These are phyloP conservation scores for Zygnema circumcarinatum DNA, from an alignment of 139 green algal genomes.

Conservation along the genomic window DNA sequence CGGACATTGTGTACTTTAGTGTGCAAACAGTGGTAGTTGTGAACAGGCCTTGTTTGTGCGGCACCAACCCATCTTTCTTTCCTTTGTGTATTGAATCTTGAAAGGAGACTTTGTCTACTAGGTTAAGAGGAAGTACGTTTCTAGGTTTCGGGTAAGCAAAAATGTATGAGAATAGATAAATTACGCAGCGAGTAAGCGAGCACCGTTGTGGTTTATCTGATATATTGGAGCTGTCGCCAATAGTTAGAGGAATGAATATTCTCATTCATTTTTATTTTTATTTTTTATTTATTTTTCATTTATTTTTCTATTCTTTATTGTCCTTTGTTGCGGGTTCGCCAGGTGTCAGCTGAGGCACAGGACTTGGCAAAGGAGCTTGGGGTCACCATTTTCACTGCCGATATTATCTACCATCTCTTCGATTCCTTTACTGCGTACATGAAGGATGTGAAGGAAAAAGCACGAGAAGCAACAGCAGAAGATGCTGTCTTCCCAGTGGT, in stretches of 20 bases:
- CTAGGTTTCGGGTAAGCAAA: too few species aligned
- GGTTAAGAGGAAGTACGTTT: too few species aligned
- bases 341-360: conserved; percentile 73
- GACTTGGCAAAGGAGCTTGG: conserved; percentile 83
- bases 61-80: too few species aligned
- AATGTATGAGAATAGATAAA: too few species aligned
- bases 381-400: conserved; percentile 94
- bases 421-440: conserved; percentile 82
- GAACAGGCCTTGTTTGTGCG: neutral
- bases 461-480: conserved; percentile 82
- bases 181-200: neutral
- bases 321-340: neutral
- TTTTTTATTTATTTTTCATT: too few species aligned
- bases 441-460: conserved; percentile 75
- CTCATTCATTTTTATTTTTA: too few species aligned
- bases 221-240: too few species aligned
- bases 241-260: too few species aligned
- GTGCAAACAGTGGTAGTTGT: neutral
- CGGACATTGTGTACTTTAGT: neutral
- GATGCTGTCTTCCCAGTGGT: conserved; percentile 93
- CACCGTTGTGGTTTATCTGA: too few species aligned
- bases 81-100: too few species aligned
- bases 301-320: too few species aligned
- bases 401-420: conserved; percentile 99
- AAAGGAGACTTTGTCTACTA: too few species aligned